phyloP scores from a whole-genome alignment of 2,329 filamentous ascomycete species.

The Ceratocystis cubensis region DNA sequence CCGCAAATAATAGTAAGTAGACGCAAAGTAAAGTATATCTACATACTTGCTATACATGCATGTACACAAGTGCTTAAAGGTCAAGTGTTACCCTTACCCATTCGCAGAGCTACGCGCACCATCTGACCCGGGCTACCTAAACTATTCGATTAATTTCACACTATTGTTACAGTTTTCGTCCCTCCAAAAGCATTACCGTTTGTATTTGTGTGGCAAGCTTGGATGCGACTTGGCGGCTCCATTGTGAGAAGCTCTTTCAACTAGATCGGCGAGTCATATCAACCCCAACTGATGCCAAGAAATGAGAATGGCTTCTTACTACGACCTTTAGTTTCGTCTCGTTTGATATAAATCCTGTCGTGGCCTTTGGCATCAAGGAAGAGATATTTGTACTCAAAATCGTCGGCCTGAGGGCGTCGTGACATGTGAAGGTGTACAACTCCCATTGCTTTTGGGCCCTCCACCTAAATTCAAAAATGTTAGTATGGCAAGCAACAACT shows the following conservation, averaged over 20 bases:
- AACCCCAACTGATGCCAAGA: conserved; percentile 50
- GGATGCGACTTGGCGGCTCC: not conserved
- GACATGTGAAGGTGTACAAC: conserved; percentile 67
- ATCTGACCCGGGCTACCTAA: not conserved
- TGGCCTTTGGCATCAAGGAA: conserved; percentile 68
- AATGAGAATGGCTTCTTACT: conserved; percentile 39
- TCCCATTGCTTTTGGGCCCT: conserved; percentile 63
- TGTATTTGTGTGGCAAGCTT: not conserved
- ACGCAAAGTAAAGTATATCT: not conserved
- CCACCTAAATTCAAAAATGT: conserved; percentile 40
- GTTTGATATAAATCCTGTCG: conserved; percentile 52
- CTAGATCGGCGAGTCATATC: not conserved
- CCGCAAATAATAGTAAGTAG: not conserved
- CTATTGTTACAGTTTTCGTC: conserved; percentile 6
- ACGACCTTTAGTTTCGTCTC: conserved; percentile 31
- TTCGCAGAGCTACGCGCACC: not conserved
- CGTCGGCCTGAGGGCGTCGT: conserved; percentile 48
- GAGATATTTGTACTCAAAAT: conserved; percentile 69
- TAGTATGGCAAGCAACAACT: not conserved
- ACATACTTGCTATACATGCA: not conserved
- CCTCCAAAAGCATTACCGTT: not conserved
- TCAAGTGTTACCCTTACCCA: too few relatives aligned
- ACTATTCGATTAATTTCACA: not conserved
- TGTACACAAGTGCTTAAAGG: too few relatives aligned
- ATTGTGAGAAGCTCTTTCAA: not conserved